phyloP scores from a whole-genome alignment of 2,329 filamentous ascomycete species.

The Fusarium floridanum region DNA sequence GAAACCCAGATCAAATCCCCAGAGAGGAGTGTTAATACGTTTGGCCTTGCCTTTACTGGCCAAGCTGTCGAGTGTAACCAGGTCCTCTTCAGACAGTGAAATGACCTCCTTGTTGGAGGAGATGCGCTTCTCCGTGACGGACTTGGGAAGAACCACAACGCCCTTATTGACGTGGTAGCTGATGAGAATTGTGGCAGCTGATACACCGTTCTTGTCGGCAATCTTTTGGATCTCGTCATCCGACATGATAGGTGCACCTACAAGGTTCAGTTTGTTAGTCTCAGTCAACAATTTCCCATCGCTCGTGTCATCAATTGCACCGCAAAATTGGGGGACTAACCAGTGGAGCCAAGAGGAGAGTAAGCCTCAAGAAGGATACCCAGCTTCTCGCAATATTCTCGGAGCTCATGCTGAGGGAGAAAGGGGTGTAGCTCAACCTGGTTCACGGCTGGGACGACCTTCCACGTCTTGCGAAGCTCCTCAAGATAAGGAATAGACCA shows the following conservation, averaged over 20 bases:
- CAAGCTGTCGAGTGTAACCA: slow-evolving; percentile 27
- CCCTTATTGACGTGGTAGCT: slow-evolving; percentile 41
- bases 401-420: slow-evolving; percentile 7
- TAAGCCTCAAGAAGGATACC: slow-evolving; percentile 8
- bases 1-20: slow-evolving; percentile 47
- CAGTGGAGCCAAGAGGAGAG: slow-evolving; percentile 30
- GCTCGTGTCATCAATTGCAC: neutral
- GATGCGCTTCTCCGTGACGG: slow-evolving; percentile 38
- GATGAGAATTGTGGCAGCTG: slow-evolving; percentile 38
- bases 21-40: slow-evolving; percentile 52
- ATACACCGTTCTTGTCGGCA: slow-evolving; percentile 31
- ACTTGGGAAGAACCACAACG: slow-evolving; percentile 38
- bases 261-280: neutral
- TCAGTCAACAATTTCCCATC: neutral
- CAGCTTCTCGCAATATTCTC: slow-evolving; percentile 5
- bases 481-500: slow-evolving; percentile 47
- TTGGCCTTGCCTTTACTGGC: slow-evolving; percentile 49
- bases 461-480: slow-evolving; percentile 3
- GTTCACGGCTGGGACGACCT: slow-evolving; percentile 3
- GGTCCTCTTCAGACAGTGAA: slow-evolving; percentile 27
- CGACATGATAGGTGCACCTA: slow-evolving; percentile 15
- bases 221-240: slow-evolving; percentile 32
- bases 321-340: neutral
- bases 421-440: slow-evolving; percentile 16
- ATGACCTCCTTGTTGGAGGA: slow-evolving; percentile 31